phyloP scores from a whole-genome alignment of 2,329 filamentous ascomycete species.

The Thyridium curvatum region DNA sequence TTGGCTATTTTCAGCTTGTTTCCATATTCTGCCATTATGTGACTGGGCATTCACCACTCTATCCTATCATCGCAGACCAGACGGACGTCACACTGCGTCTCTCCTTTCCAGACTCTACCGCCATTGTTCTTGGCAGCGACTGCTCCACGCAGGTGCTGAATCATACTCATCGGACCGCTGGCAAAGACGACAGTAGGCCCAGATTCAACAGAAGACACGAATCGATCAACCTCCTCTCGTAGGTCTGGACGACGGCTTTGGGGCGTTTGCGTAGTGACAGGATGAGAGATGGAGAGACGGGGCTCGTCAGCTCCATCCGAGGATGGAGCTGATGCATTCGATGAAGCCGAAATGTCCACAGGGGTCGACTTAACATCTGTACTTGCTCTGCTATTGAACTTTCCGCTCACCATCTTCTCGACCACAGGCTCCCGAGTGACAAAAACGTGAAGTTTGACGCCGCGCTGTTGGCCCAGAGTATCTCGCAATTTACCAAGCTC shows the following conservation, averaged over 20 bases:
- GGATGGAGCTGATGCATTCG: too few species aligned
- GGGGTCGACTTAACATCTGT: too few species aligned
- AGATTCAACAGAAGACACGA: constrained; percentile 36
- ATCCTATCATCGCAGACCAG: constrained; percentile 56
- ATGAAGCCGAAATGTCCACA: too few species aligned
- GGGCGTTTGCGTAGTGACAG: constrained; percentile 14
- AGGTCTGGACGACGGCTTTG: constrained; percentile 38
- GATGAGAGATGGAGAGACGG: too few species aligned
- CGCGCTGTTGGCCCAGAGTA: constrained; percentile 19
- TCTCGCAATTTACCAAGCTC: constrained; percentile 46
- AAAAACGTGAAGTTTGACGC: constrained; percentile 48
- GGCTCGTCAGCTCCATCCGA: too few species aligned
- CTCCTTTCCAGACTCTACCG: constrained; percentile 48
- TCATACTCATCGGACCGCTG: constrained; percentile 55
- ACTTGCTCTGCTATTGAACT: constrained; percentile 4
- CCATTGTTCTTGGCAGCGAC: constrained; percentile 49
- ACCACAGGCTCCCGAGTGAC: constrained; percentile 44
- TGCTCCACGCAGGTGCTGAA: constrained; percentile 46
- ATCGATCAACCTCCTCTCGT: constrained; percentile 35
- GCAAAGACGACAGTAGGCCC: constrained; percentile 51
- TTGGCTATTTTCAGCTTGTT: too few species aligned
- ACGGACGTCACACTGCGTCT: constrained; percentile 48
- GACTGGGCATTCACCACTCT: constrained; percentile 30
- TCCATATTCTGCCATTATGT: too few species aligned
- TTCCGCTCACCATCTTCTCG: constrained; percentile 13